Conservation (phyloP, 169 alveolate genomes). For the Plasmodium coatneyi region DNA sequence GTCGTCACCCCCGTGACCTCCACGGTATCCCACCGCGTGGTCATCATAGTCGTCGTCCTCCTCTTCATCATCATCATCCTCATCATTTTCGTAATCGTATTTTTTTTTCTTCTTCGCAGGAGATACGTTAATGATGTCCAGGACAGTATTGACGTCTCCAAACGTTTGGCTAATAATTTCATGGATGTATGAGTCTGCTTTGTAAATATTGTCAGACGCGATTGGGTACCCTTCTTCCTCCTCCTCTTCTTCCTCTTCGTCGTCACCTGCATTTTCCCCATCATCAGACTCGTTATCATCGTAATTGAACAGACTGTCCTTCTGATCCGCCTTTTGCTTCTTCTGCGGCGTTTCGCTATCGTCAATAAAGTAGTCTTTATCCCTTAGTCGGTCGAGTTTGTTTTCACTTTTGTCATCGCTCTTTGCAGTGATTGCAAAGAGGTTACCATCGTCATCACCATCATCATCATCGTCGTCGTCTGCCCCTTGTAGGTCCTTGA, state of each 20-base stretch:
- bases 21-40: background rate
- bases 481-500: conserved; percentile 67
- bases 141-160: conserved; percentile 67
- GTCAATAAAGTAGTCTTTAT: conserved; percentile 54
- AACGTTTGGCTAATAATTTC: conserved; percentile 64
- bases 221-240: conserved; percentile 25
- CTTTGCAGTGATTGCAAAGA: conserved; percentile 75
- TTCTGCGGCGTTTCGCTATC: conserved; percentile 53
- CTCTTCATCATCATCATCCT: conserved; percentile 23
- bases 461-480: conserved; percentile 77
- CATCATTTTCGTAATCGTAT: conserved; percentile 74
- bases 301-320: conserved; percentile 24
- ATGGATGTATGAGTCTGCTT: conserved; percentile 46
- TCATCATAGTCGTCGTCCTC: background rate
- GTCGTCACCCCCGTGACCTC: background rate
- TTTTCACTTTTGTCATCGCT: conserved; percentile 46
- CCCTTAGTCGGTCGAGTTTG: conserved; percentile 28
- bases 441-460: conserved; percentile 17
- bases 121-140: conserved; percentile 60
- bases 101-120: conserved; percentile 62
- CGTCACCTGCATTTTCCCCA: conserved; percentile 16
- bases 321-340: conserved; percentile 33
- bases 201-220: conserved; percentile 20
- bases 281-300: conserved; percentile 38
- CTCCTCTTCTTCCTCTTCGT: conserved; percentile 13